Base-by-base conservation (phyloP, 805 yeast genomes). In the Grigorovia jiainica region DNA sequence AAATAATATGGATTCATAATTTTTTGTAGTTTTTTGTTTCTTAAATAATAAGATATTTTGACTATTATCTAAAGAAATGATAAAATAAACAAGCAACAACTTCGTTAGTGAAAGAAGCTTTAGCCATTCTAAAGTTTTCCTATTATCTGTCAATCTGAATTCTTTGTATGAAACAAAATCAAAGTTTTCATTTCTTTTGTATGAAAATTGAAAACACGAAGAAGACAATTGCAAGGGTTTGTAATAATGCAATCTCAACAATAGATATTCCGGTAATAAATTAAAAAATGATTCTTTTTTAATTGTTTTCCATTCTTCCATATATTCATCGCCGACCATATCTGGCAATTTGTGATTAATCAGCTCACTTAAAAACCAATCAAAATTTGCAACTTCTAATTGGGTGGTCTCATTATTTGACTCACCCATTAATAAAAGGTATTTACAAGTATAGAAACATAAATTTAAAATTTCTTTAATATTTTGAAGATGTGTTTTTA, bases 321-420 rank as follows among this genome's bases (percentile, higher is more conserved):
- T 17, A 11, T 8, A 8, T 11, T 47, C 48, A n/a, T 42, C 48
- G 16, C 53, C 58, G 13, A 53, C 36, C 46, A 51, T 47, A n/a
- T 20, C 15, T 0, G 56, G 55, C 6, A 58, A 17, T 5, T 51
- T 49, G 36, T 53, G 51, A 31, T 53, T 47, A 3, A 76, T 49
- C 42, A 67, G 66, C 6, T 67, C 66, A 17, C 72, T 53, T 1
- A 69, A 58, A n/a, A 76, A 41, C 37, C 76, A 66, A 8, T 70
- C 51, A 46, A 79, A 75, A 3, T 70, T 49, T 4, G 65, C 48
- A 10, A 75, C 46, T 49, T 77, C 78, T 11, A 61, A 60, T 37
- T 63, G 67, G 3, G 76, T 46, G 0, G 63, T 52, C 2, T 65
- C 71, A 49, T 66, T 68, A 8, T 69, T 67, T 1, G 78, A 61